Evolutionary conservation across 2,329 filamentous ascomycete species (phyloP), one percentile per base, ranked within the genome.

Genomic region (Acrocalymma vagum): DNA sequence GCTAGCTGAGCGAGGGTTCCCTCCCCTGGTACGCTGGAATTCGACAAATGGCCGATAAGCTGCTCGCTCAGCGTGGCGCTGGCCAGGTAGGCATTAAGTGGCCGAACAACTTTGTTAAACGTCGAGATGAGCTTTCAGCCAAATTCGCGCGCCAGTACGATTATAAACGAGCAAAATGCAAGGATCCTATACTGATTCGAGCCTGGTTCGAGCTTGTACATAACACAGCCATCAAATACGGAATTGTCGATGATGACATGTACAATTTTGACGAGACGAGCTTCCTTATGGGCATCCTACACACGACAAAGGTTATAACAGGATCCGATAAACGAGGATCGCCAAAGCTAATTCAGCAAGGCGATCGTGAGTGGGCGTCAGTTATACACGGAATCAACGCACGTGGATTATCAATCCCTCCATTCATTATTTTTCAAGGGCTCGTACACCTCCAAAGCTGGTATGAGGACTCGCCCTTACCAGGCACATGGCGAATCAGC

Each of bases 161-260:
- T 33, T n/a, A n/a, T n/a, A n/a, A n/a, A n/a, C n/a, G n/a, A n/a
- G n/a, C n/a, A n/a, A n/a, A 47, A 39, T 36, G 20, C 18, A 28
- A 36, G 33, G 20, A 39, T 30, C 29, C 21, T 14, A 18, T 23
- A 9, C 13, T 26, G 10, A 38, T 38, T 22, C 17, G 4, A 14
- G n/a, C 10, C 11, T 44, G 22, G 36, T 44, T 46, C 30, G 31
- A 46, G 26, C 32, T 37, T 34, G 31, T 46, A 29, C 9, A 31
- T 25, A 18, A 46, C 39, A 55, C 20, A 34, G 48, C 45, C 26
- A 29, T 24, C 7, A 44, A 35, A 25, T 44, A 39, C 15, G n/a
- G 41, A n/a, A 44, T 44, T n/a, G n/a, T n/a, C n/a, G n/a, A n/a
- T n/a, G n/a, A n/a, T n/a, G n/a, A n/a, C n/a, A n/a, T n/a, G n/a